Conservation (phyloP, 495 filamentous ascomycete genomes). For the Penicillium canariense region DNA sequence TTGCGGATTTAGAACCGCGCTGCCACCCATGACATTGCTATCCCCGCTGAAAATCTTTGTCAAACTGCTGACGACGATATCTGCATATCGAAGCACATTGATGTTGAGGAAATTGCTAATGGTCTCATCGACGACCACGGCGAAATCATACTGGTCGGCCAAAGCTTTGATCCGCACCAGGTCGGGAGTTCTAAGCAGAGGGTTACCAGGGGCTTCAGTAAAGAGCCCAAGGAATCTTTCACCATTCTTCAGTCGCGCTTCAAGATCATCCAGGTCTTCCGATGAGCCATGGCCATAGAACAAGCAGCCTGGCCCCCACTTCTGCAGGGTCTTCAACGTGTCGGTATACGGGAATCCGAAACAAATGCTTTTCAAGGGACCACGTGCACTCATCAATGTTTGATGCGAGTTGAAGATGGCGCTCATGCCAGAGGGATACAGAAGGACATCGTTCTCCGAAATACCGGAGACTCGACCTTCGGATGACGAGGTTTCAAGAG, state of each 20-base stretch:
- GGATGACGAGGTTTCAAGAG: constrained; percentile 47
- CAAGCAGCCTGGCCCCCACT: constrained; percentile 86
- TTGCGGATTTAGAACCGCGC: constrained; percentile 80
- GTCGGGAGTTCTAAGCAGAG: constrained; percentile 80
- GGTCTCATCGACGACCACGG: constrained; percentile 90
- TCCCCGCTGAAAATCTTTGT: constrained; percentile 98
- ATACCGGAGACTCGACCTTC: constrained; percentile 63
- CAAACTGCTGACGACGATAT: constrained; percentile 88
- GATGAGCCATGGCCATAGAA: constrained; percentile 87
- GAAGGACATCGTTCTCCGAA: constrained; percentile 82
- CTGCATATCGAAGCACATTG: constrained; percentile 82
- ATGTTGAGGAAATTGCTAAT: constrained; percentile 96
- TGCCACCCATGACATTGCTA: constrained; percentile 97
- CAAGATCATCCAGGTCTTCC: constrained; percentile 83
- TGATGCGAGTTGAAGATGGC: constrained; percentile 89
- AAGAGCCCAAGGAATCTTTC: constrained; percentile 84
- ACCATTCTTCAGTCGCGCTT: constrained; percentile 64
- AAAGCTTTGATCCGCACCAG: constrained; percentile 73
- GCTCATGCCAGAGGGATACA: constrained; percentile 90
- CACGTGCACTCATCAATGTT: constrained; percentile 57
- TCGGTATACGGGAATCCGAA: constrained; percentile 90
- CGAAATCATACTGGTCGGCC: constrained; percentile 84
- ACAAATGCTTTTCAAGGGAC: constrained; percentile 35
- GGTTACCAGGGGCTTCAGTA: constrained; percentile 93
- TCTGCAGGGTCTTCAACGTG: constrained; percentile 90